Base-by-base conservation (phyloP, 2,329 filamentous ascomycete species). In the Scedosporium aurantiacum region DNA sequence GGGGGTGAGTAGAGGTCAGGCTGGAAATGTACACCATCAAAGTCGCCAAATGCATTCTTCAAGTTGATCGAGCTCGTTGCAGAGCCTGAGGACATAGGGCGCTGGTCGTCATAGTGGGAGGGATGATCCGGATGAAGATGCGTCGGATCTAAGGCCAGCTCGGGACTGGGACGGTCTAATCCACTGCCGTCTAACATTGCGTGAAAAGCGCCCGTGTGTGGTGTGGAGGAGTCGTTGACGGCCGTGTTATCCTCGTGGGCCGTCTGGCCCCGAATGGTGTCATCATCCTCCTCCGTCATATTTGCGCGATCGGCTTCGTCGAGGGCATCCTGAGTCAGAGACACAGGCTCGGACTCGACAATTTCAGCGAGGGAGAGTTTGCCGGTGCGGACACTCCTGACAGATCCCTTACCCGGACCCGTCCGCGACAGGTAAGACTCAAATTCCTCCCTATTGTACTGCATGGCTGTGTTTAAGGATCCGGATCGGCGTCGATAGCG, bases 21-120 rank as follows among this genome's bases (percentile, higher is more conserved):
- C 28, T 83, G 80, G 70, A 85, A 90, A 69, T 93, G 89, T 14
- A 88, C 86, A 43, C 90, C 90, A 70, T 94, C 90, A 69, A 94
- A 94, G 70, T 92, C 89, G 50, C 84, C 82, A 75, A 93, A 94
- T 2, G 89, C 82, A 45, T 80, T 79, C 74, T 64, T 84, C 77
- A 18, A 83, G 83, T 69, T 89, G 84, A 37, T 87, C 84, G 62
- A 79, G 85, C 2, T 87, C 89, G 61, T 82, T 81, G 55, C 74
- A 3, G 84, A 86, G 10, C 76, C 80, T 8, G 81, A 76, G 3
- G 82, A 83, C 8, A 67, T 66, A 0, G 74, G 71, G 16, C 72
- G 68, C 55, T 66, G 63, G 12, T 68, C 62, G 5, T 67, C 63
- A 2, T 63, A 54, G 18, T 27, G 32, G 23, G 27, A 12, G n/a